Percentiles rank a stretch among this genome's conserved stretches.
These are phyloP conservation scores for Botrytis aclada DNA, from an alignment of 2,329 filamentous ascomycete species.

Conservation along the genomic window DNA sequence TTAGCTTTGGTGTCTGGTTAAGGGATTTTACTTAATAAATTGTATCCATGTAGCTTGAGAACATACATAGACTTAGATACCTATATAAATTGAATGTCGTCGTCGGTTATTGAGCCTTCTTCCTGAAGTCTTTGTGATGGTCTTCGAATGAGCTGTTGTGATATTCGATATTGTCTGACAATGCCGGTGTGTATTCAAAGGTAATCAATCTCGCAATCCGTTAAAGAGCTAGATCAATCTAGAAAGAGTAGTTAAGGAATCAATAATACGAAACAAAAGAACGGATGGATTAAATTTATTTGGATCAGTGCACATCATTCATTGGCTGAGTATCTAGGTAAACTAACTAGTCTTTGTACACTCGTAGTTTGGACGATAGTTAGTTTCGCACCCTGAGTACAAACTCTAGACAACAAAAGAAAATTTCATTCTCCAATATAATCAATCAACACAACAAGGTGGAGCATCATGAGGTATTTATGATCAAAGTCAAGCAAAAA, in stretches of 20 bases:
- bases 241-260: not conserved
- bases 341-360: not conserved
- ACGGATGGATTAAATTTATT: not conserved
- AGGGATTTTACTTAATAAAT: slow-evolving; percentile 6
- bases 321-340: not conserved
- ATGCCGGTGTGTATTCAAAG: not conserved
- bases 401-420: not conserved
- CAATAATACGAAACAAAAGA: not conserved
- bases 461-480: not conserved
- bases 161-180: not conserved
- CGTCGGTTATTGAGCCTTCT: not conserved
- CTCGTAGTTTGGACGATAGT: not conserved
- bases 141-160: not conserved
- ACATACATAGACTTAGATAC: slow-evolving; percentile 10
- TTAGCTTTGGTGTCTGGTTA: not conserved
- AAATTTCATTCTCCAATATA: not conserved
- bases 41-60: slow-evolving; percentile 9
- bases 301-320: not conserved
- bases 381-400: not conserved
- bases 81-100: not conserved
- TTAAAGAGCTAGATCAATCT: not conserved
- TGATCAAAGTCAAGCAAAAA: not conserved
- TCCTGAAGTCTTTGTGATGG: not conserved
- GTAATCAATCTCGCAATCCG: not conserved
- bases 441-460: not conserved